These are phyloP conservation scores for Dioscorea zingiberensis DNA, from an alignment of 106 monocot species.

Conservation along the genomic window DNA sequence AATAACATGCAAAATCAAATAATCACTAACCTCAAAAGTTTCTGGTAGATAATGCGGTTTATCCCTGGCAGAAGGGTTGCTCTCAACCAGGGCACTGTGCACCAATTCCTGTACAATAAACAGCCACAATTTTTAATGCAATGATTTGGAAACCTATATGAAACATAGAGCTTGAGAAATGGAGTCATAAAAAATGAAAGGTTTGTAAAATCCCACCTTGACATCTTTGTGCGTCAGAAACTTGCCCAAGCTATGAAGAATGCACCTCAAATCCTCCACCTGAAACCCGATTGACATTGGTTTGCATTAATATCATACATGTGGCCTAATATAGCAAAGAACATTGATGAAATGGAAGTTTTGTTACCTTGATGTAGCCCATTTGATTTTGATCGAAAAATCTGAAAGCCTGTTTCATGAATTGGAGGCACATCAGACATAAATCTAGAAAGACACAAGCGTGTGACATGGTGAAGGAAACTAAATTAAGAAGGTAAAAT, in stretches of 20 bases:
- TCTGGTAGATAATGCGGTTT: conserved; percentile 78
- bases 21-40: conserved; percentile 54
- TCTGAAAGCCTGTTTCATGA: conserved; percentile 63
- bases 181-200: too few relatives aligned
- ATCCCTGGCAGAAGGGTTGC: conserved; percentile 66
- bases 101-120: conserved; percentile 65
- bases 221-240: conserved; percentile 78
- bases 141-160: neutral
- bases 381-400: conserved; percentile 77
- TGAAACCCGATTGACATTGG: conserved; percentile 9
- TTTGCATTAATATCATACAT: neutral
- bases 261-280: conserved; percentile 89
- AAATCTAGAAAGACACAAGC: too few relatives aligned
- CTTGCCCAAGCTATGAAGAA: conserved; percentile 84
- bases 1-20: conserved; percentile 10
- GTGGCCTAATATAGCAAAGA: too few relatives aligned
- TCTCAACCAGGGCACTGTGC: conserved; percentile 69
- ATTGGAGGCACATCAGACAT: too few relatives aligned
- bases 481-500: neutral
- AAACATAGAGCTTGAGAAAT: neutral
- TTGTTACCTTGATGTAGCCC: conserved; percentile 70
- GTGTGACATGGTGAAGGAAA: too few relatives aligned
- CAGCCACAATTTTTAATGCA: neutral
- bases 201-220: conserved; percentile 38
- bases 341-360: neutral